Base-by-base conservation (phyloP, 2,329 filamentous ascomycete genomes). In the Aulographum hederae region DNA sequence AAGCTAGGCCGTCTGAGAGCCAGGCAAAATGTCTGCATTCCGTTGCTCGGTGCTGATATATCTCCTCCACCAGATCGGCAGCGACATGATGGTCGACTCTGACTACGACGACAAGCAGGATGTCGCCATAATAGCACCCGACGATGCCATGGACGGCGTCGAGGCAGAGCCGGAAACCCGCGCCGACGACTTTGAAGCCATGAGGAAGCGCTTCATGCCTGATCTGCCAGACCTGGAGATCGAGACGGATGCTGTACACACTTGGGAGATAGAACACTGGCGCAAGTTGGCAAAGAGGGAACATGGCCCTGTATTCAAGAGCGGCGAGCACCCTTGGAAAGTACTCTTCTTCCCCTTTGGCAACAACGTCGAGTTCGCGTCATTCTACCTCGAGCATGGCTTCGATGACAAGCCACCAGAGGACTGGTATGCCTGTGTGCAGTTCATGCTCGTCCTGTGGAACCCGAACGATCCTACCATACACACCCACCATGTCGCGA, bases 311-410 rank as follows among this genome's bases (percentile, higher is more conserved):
- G 52, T 77, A 35, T 98, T 98, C 52, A 53, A 89, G 37, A 86
- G 81, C 40, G 85, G 75, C 31, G 85, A 79, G 31, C 76, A 73
- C 49, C 89, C 86, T 51, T 98, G 89, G 89, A 78, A 86, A 46
- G 77, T 95, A 44, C 68, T 98, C 11, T 84, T 98, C 51, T 98
- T 98, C 48, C 86, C 89, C 0, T 84, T 75, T 39, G 89, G 89
- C 32, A 98, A 98, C 52, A 86, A 92, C 42, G 79, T 85, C 34
- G 86, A 95, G 41, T 78, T 81, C 47, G 82, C 78, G 29, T 95
- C 89, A 4, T 81, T 98, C 51, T 98, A 95, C 53, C 70, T 98
- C 15, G 89, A 98, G 53, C 89, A 95, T 52, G 89, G 82, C 28
- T 93, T 80, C 56, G 78, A 81, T 18, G 63, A 78, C 14, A 69